Percentiles rank a stretch among this genome's conserved stretches.
Evolutionary conservation across 2,329 filamentous ascomycete species (phyloP).

Genomic region (Ophioceras dolichostomum): DNA sequence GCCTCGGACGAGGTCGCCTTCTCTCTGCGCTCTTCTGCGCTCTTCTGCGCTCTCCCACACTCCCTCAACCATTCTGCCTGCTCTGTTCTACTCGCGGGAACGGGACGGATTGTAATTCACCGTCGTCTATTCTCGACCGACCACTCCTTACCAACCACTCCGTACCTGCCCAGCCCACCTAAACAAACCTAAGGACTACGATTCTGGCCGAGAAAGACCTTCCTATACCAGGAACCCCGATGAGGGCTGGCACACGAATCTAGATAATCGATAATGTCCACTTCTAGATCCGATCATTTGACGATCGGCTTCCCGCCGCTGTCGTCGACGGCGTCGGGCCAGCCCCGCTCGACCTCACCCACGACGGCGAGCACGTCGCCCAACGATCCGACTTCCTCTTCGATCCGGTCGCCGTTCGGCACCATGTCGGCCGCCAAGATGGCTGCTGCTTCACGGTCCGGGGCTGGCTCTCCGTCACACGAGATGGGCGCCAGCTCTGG

Average conservation of each 20-base stretch:
- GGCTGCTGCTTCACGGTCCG: constrained; percentile 55
- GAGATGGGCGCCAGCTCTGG: constrained; percentile 61
- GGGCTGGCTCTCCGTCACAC: constrained; percentile 92
- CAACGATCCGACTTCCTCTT: constrained; percentile 55
- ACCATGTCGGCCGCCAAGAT: constrained; percentile 50
- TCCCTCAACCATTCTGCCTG: no score
- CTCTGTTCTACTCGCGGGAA: no score
- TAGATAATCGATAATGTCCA: constrained; percentile 88
- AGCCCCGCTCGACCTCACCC: constrained; percentile 66
- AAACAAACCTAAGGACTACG: no score
- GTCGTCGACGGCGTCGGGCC: constrained; percentile 51
- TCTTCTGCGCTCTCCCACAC: no score
- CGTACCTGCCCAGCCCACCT: no score
- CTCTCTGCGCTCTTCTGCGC: no score
- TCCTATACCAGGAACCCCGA: no score
- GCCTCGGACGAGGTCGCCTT: no score
- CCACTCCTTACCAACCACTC: no score
- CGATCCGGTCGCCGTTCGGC: constrained; percentile 61
- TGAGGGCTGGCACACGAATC: constrained; percentile 30
- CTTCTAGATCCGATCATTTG: constrained; percentile 74
- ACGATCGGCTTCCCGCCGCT: constrained; percentile 71
- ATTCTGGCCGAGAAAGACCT: no score
- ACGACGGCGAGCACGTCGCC: constrained; percentile 72
- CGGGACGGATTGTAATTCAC: no score
- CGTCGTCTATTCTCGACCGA: no score